Percentiles rank a stretch among this genome's conserved stretches.
phyloP scores from a whole-genome alignment of 2,329 filamentous ascomycete genomes.

The Pestalotiopsis sp. region DNA sequence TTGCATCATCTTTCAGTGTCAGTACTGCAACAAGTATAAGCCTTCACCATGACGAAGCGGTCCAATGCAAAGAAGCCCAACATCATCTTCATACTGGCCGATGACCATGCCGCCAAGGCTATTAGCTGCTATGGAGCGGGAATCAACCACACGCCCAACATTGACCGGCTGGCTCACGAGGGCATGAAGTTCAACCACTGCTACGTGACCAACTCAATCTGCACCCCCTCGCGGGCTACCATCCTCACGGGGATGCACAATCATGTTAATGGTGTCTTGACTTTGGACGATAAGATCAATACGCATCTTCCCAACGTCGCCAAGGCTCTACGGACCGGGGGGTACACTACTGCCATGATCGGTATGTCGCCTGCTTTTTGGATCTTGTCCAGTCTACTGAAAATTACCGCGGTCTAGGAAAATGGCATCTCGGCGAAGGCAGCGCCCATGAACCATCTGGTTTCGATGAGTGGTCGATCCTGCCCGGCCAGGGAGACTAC shows the following conservation, averaged over 20 bases:
- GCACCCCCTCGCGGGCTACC: constrained; percentile 51
- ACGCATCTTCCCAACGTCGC: constrained; percentile 52
- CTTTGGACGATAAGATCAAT: constrained; percentile 50
- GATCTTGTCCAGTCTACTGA: background rate
- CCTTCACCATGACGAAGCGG: background rate
- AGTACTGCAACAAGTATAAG: background rate
- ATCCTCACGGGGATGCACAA: constrained; percentile 54
- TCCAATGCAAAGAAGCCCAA: constrained; percentile 26
- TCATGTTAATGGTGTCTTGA: constrained; percentile 54
- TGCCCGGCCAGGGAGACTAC: constrained; percentile 55
- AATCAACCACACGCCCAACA: constrained; percentile 53
- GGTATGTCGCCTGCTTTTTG: constrained; percentile 23
- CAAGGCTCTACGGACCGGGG: constrained; percentile 46
- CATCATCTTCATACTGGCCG: constrained; percentile 56
- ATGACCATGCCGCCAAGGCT: constrained; percentile 54
- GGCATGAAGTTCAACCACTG: constrained; percentile 55
- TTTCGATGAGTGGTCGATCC: constrained; percentile 53
- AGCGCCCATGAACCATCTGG: constrained; percentile 46
- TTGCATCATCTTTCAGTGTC: background rate
- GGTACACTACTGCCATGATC: constrained; percentile 53
- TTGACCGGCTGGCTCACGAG: constrained; percentile 50
- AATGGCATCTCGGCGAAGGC: constrained; percentile 56
- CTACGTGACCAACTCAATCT: constrained; percentile 56
- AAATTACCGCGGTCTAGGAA: constrained; percentile 19
- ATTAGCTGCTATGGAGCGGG: constrained; percentile 50